These are phyloP conservation scores for Trebouxia gelatinosa DNA, from an alignment of 163 green algal genomes.

Conservation along the genomic window DNA sequence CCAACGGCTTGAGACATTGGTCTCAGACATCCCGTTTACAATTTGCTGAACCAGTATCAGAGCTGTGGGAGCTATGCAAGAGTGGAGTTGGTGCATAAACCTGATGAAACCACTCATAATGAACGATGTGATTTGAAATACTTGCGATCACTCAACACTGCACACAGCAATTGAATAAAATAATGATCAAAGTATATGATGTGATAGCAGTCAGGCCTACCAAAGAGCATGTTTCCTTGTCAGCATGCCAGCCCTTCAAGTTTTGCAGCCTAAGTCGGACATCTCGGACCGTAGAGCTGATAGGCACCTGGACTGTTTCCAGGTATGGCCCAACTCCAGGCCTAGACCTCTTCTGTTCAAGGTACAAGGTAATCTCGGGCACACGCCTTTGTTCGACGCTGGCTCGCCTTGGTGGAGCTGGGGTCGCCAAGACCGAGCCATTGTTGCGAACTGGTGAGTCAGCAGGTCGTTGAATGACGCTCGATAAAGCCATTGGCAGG, in stretches of 20 bases:
- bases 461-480: conserved; percentile 1
- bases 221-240: not conserved
- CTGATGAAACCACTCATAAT: not conserved
- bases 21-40: not conserved
- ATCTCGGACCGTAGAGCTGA: conserved; percentile 21
- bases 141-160: not conserved
- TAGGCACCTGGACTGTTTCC: conserved; percentile 21
- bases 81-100: not conserved
- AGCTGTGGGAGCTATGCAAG: not conserved
- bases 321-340: conserved; percentile 1
- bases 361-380: conserved; percentile 16
- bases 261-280: conserved; percentile 23
- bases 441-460: conserved; percentile 6
- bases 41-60: not conserved
- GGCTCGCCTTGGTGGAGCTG: not conserved
- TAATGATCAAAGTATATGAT: not conserved
- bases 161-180: not conserved
- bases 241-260: conserved; percentile 26
- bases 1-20: not conserved
- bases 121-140: not conserved
- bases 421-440: not conserved
- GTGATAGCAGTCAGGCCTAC: not conserved
- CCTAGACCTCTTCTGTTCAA: conserved; percentile 10
- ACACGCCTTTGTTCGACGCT: conserved; percentile 11
- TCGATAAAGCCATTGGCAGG: not conserved